These are phyloP conservation scores for Fermentozyma sake DNA, from an alignment of 1,139 yeast species.

Conservation along the genomic window DNA sequence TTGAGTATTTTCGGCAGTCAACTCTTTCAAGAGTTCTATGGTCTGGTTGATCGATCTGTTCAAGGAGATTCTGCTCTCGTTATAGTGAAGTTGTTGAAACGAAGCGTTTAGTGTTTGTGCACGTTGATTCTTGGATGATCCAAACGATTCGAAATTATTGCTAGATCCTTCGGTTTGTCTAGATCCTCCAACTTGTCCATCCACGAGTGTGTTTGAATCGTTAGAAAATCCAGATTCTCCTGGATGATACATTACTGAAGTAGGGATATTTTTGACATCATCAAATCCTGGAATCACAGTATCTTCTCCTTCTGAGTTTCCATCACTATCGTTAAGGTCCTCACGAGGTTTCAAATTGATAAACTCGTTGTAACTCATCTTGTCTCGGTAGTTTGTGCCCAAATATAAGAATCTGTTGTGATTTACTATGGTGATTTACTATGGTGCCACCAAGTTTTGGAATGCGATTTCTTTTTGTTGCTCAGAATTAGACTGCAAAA, in stretches of 20 bases:
- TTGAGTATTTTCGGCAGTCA: constrained; percentile 50
- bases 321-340: constrained; percentile 2
- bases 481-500: too few relatives aligned
- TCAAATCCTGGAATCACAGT: constrained; percentile 2
- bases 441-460: too few relatives aligned
- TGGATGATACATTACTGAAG: constrained; percentile 30
- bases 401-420: too few relatives aligned
- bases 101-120: constrained; percentile 33
- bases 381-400: background rate
- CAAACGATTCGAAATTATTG: too few relatives aligned
- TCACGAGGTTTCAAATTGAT: constrained; percentile 5
- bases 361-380: constrained; percentile 10
- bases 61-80: constrained; percentile 58
- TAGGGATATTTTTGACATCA: constrained; percentile 15
- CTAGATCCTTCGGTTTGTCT: too few relatives aligned
- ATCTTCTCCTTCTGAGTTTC: constrained; percentile 6
- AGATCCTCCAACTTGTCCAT: too few relatives aligned
- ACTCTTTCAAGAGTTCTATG: constrained; percentile 47
- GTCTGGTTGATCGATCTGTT: constrained; percentile 61
- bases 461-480: too few relatives aligned
- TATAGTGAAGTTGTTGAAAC: constrained; percentile 64
- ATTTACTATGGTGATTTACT: too few relatives aligned
- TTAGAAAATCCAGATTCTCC: constrained; percentile 22
- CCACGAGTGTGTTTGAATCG: constrained; percentile 26
- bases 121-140: too few relatives aligned